Evolutionary conservation across 805 yeast genomes (phyloP).

Genomic region (Hanseniaspora clermontiae): DNA sequence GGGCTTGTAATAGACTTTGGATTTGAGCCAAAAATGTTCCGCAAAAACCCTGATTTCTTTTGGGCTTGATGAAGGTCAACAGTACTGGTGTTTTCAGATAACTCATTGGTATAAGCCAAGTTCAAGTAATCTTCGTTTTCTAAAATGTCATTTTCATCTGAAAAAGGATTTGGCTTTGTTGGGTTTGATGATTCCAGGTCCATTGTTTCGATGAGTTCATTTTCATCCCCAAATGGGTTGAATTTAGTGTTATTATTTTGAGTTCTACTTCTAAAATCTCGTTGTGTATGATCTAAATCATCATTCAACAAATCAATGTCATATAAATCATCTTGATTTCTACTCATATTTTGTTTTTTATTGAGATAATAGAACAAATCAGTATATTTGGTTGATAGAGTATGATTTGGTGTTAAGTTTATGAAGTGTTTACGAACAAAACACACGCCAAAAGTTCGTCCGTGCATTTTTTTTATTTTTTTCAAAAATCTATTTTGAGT

Average conservation of each 20-base stretch:
- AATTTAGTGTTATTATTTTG: constrained; percentile 14
- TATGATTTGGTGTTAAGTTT: background rate
- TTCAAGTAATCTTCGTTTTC: background rate
- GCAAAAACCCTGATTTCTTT: constrained; percentile 18
- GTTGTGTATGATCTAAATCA: constrained; percentile 15
- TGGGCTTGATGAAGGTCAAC: background rate
- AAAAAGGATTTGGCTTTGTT: constrained; percentile 27
- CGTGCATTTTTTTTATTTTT: too few relatives aligned
- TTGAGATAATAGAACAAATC: background rate
- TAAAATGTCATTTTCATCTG: constrained; percentile 16
- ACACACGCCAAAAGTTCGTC: too few relatives aligned
- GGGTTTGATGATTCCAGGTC: constrained; percentile 29
- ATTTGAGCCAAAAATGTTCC: constrained; percentile 17
- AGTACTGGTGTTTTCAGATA: background rate
- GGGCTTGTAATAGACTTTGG: constrained; percentile 14
- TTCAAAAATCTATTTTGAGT: too few relatives aligned
- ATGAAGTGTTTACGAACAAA: too few relatives aligned
- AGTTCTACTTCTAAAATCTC: constrained; percentile 12
- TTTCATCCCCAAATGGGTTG: constrained; percentile 15
- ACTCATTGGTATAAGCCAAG: background rate
- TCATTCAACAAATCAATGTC: constrained; percentile 31
- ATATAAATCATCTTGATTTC: constrained; percentile 27
- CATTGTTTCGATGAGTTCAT: constrained; percentile 26
- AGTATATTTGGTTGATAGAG: background rate
- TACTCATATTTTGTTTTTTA: background rate